Conservation (phyloP, 371 early-diverging fungal species). For the Actinomortierella ambigua region DNA sequence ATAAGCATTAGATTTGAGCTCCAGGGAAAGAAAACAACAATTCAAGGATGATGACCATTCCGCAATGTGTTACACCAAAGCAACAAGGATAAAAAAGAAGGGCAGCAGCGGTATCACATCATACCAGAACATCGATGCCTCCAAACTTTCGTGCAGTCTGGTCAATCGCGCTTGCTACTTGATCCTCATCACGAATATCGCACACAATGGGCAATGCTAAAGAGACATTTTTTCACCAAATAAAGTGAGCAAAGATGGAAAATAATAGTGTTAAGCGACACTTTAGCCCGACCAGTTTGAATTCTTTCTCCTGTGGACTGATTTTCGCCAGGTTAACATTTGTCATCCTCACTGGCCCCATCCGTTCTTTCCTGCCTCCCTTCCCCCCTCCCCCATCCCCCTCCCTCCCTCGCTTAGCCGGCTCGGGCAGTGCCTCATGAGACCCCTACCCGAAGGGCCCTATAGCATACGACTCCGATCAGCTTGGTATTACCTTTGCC, state of each 20-base stretch:
- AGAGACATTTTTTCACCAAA: not conserved
- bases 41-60: not conserved
- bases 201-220: slow-evolving; percentile 75
- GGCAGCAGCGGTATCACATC: slow-evolving; percentile 53
- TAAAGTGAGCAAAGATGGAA: not conserved
- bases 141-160: slow-evolving; percentile 70
- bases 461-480: too few species aligned
- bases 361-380: too few species aligned
- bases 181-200: slow-evolving; percentile 81
- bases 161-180: slow-evolving; percentile 68
- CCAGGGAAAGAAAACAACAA: not conserved
- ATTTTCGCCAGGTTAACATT: too few species aligned
- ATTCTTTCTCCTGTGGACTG: too few species aligned
- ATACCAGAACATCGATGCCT: slow-evolving; percentile 81
- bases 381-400: too few species aligned
- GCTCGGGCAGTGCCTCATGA: too few species aligned
- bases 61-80: not conserved
- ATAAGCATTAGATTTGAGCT: not conserved
- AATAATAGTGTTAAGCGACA: not conserved
- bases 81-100: not conserved
- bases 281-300: not conserved
- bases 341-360: too few species aligned
- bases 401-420: too few species aligned
- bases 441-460: too few species aligned
- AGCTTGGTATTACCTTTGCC: slow-evolving; percentile 51